Percentiles rank a stretch among this genome's conserved stretches.
Conservation (phyloP, 768 basidiomycete species). For the Leccinum olivaceopallidum region DNA sequence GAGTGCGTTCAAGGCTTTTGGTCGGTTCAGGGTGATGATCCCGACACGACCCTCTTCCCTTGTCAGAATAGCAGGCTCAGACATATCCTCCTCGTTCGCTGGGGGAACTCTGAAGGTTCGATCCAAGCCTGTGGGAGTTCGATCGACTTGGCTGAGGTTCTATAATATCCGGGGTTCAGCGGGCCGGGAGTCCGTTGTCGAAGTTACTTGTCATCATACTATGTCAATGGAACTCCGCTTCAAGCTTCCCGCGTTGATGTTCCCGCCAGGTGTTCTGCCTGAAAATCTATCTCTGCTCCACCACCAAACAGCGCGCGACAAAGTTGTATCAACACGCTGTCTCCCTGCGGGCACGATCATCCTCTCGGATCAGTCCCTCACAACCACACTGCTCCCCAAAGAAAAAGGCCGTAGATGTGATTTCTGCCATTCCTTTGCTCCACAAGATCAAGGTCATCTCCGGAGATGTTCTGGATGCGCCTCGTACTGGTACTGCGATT, state of each 20-base stretch:
- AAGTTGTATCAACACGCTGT: slow-evolving; percentile 42
- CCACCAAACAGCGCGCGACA: slow-evolving; percentile 51
- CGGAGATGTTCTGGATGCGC: slow-evolving; percentile 66
- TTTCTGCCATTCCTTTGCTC: slow-evolving; percentile 47
- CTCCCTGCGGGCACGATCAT: slow-evolving; percentile 51
- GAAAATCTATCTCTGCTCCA: slow-evolving; percentile 34
- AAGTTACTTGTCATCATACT: background rate
- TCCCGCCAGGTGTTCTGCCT: slow-evolving; percentile 9
- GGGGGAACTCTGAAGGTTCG: background rate
- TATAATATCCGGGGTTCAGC: background rate
- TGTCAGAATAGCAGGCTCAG: slow-evolving; percentile 24
- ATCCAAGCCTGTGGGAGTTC: background rate
- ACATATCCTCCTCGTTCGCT: slow-evolving; percentile 16
- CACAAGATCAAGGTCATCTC: slow-evolving; percentile 34
- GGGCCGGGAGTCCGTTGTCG: slow-evolving; percentile 1
- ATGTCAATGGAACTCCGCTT: background rate
- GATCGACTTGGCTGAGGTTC: background rate
- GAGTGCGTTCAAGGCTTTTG: slow-evolving; percentile 86
- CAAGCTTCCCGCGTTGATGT: slow-evolving; percentile 5
- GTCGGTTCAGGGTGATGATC: slow-evolving; percentile 81
- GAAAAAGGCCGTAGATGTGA: slow-evolving; percentile 73
- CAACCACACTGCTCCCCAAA: slow-evolving; percentile 48
- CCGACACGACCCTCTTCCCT: slow-evolving; percentile 27
- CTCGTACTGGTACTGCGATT: slow-evolving; percentile 72
- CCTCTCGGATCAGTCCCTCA: slow-evolving; percentile 44